phyloP scores from a whole-genome alignment of 495 filamentous ascomycete species.

The Evernia prunastri region DNA sequence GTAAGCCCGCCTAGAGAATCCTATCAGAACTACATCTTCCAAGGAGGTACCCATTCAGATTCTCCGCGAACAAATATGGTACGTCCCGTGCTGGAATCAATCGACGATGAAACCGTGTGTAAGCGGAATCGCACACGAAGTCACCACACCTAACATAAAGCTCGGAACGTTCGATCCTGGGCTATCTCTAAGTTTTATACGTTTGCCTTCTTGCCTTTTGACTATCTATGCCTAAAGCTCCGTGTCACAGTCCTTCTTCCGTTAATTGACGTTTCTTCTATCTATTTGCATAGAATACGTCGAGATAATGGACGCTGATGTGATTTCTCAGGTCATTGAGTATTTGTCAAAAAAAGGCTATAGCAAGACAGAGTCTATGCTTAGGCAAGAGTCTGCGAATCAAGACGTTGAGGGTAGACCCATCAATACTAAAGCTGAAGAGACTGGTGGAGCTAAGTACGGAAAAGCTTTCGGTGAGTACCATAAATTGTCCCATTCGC shows the following conservation, averaged over 20 bases:
- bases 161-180: not conserved
- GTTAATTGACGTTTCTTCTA: not conserved
- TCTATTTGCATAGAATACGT: not conserved
- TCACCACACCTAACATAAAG: not conserved
- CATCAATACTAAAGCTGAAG: constrained; percentile 52
- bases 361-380: constrained; percentile 82
- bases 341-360: constrained; percentile 96
- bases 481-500: too few relatives aligned
- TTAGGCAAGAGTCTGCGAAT: constrained; percentile 81
- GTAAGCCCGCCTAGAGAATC: not conserved
- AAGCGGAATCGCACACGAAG: not conserved
- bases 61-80: too few relatives aligned
- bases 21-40: not conserved
- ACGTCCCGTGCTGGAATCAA: not conserved
- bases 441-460: constrained; percentile 69
- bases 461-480: constrained; percentile 58
- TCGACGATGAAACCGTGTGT: not conserved
- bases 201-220: not conserved
- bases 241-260: not conserved
- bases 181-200: not conserved
- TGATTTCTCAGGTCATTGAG: constrained; percentile 69
- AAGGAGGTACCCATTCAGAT: not conserved
- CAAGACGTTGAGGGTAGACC: constrained; percentile 71
- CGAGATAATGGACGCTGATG: constrained; percentile 12
- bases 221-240: not conserved